Percentiles rank a stretch among this genome's conserved stretches.
Conservation (phyloP, 2,329 filamentous ascomycete genomes). For the Colletotrichum tropicicola region DNA sequence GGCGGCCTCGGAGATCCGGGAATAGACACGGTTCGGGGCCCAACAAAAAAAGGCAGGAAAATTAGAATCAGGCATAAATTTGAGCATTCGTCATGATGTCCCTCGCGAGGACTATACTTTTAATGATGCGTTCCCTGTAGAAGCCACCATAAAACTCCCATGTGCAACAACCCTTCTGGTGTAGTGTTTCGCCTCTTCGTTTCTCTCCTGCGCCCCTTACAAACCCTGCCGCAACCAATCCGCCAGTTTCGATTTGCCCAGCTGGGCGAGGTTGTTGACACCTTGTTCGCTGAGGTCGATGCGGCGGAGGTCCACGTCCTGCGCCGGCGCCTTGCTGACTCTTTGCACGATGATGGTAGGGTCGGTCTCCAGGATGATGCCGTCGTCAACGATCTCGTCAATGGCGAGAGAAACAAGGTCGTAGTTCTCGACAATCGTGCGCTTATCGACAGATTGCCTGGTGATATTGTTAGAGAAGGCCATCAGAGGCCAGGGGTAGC, state of each 20-base stretch:
- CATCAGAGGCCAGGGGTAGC: background rate
- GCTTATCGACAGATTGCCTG: conserved; percentile 95
- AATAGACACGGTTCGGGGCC: conserved; percentile 44
- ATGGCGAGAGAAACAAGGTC: conserved; percentile 93
- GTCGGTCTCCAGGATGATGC: conserved; percentile 96
- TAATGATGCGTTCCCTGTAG: conserved; percentile 31
- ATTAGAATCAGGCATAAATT: conserved; percentile 32
- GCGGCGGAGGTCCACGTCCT: conserved; percentile 91
- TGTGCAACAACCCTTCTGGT: background rate
- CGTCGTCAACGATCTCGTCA: conserved; percentile 94
- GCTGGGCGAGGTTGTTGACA: conserved; percentile 91
- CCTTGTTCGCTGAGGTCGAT: conserved; percentile 97
- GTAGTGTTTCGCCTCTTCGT: background rate
- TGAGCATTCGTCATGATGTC: conserved; percentile 29
- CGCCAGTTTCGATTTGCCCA: conserved; percentile 90
- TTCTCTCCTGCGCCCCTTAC: conserved; percentile 47
- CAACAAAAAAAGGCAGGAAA: background rate
- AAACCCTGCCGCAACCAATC: conserved; percentile 90
- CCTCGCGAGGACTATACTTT: conserved; percentile 25
- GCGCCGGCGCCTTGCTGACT: conserved; percentile 89
- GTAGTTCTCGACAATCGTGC: conserved; percentile 95
- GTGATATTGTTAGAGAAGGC: background rate
- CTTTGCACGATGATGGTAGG: conserved; percentile 92
- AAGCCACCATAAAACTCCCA: conserved; percentile 32
- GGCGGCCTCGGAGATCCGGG: conserved; percentile 71